Evolutionary conservation across 192 early-diverging fungal genomes (phyloP).

Genomic region (Coemansia sp.): DNA sequence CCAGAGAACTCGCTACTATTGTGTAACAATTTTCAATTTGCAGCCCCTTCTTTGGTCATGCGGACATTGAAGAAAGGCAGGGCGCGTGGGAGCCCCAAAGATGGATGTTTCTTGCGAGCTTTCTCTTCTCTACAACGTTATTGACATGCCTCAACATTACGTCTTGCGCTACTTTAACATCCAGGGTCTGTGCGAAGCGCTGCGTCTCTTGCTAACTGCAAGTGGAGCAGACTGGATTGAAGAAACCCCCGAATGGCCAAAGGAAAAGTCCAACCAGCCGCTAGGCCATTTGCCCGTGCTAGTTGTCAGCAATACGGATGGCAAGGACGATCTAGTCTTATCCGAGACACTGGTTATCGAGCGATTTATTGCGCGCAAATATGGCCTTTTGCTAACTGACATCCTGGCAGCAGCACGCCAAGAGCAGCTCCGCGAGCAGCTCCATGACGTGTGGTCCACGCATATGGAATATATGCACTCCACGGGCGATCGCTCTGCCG

Average conservation of each 20-base stretch:
- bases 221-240: slow-evolving; percentile 41
- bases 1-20: too few relatives aligned
- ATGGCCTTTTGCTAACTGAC: slow-evolving; percentile 36
- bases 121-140: neutral
- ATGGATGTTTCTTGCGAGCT: neutral
- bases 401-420: slow-evolving; percentile 30
- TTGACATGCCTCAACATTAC: slow-evolving; percentile 8
- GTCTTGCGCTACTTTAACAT: slow-evolving; percentile 40
- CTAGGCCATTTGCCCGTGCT: slow-evolving; percentile 39
- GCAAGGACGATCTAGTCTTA: slow-evolving; percentile 22
- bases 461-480: slow-evolving; percentile 4
- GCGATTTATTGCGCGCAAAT: slow-evolving; percentile 54
- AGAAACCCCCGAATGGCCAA: slow-evolving; percentile 30
- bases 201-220: slow-evolving; percentile 39
- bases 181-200: slow-evolving; percentile 21
- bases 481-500: neutral
- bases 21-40: neutral
- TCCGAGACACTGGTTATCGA: slow-evolving; percentile 54
- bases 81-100: neutral
- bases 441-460: slow-evolving; percentile 4
- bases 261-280: slow-evolving; percentile 30
- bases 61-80: neutral
- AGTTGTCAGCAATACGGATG: slow-evolving; percentile 16
- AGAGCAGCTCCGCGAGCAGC: slow-evolving; percentile 20
- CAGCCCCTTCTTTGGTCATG: neutral